A percentile compares a stretch with the other conserved stretches of the same genome.
phyloP scores from a whole-genome alignment of 345 rosid genomes.

The Psidium guajava region DNA sequence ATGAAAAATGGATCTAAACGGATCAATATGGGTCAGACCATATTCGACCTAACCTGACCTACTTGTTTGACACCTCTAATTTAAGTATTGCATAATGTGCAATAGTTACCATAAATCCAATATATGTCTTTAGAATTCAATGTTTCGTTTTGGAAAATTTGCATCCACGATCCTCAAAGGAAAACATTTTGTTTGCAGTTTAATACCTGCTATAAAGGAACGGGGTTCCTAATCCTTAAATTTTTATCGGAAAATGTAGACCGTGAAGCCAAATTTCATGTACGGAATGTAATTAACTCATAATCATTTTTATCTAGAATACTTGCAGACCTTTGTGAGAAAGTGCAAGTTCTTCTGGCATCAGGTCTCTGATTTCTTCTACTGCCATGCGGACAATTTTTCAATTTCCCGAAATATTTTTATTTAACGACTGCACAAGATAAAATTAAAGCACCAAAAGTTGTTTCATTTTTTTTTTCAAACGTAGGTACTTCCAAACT shows the following conservation, averaged over 20 bases:
- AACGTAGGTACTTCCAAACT: neutral
- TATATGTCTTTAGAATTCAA: neutral
- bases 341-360: neutral
- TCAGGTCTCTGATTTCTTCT: neutral
- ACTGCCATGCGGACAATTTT: neutral
- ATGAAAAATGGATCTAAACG: too few species aligned
- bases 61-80: too few species aligned
- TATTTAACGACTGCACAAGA: neutral
- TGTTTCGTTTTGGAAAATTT: neutral
- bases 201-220: neutral
- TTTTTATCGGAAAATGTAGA: neutral
- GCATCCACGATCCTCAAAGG: neutral
- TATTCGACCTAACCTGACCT: too few species aligned
- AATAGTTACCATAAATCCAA: too few species aligned
- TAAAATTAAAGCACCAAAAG: neutral
- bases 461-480: neutral
- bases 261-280: neutral
- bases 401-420: neutral
- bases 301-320: neutral
- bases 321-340: neutral
- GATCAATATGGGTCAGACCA: too few species aligned
- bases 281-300: neutral
- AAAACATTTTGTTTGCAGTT: neutral
- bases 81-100: neutral
- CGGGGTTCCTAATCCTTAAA: neutral